These are phyloP conservation scores for Blastobotrys americana DNA, from an alignment of 805 yeast species.

Conservation along the genomic window DNA sequence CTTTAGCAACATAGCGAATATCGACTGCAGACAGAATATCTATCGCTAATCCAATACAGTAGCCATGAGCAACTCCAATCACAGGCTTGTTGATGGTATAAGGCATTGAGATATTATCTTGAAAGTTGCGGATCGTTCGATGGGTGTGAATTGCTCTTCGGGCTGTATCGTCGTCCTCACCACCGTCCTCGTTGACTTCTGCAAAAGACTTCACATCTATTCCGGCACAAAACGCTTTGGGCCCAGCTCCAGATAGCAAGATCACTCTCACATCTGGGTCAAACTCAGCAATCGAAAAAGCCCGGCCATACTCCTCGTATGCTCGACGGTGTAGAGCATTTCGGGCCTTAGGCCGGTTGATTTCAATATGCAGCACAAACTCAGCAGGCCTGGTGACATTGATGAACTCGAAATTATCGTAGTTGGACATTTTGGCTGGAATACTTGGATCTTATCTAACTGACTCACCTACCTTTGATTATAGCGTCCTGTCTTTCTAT, in stretches of 20 bases:
- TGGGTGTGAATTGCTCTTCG: slow-evolving; percentile 29
- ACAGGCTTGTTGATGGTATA: slow-evolving; percentile 40
- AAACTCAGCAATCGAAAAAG: slow-evolving; percentile 41
- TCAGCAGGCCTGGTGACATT: slow-evolving; percentile 37
- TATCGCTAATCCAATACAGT: slow-evolving; percentile 56
- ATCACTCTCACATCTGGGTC: slow-evolving; percentile 45
- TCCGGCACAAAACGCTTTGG: slow-evolving; percentile 54
- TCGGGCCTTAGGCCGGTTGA: slow-evolving; percentile 52
- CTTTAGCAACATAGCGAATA: slow-evolving; percentile 49
- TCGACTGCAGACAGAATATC: slow-evolving; percentile 56
- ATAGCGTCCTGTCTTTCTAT: too few species aligned
- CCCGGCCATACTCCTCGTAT: slow-evolving; percentile 49
- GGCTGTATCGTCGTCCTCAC: slow-evolving; percentile 21
- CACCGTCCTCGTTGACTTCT: neutral
- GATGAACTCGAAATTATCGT: slow-evolving; percentile 16
- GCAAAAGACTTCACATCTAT: slow-evolving; percentile 42
- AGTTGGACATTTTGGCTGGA: slow-evolving; percentile 13
- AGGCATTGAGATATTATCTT: slow-evolving; percentile 39
- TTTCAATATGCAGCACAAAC: slow-evolving; percentile 49
- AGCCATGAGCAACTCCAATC: slow-evolving; percentile 60
- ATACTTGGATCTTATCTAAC: too few species aligned
- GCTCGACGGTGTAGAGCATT: slow-evolving; percentile 52
- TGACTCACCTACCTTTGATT: too few species aligned
- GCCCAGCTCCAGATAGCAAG: slow-evolving; percentile 49
- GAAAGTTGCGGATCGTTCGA: slow-evolving; percentile 48